Conservation (phyloP, 176 grass and related monocot species). For the Rhipidocladum racemiflorum region DNA sequence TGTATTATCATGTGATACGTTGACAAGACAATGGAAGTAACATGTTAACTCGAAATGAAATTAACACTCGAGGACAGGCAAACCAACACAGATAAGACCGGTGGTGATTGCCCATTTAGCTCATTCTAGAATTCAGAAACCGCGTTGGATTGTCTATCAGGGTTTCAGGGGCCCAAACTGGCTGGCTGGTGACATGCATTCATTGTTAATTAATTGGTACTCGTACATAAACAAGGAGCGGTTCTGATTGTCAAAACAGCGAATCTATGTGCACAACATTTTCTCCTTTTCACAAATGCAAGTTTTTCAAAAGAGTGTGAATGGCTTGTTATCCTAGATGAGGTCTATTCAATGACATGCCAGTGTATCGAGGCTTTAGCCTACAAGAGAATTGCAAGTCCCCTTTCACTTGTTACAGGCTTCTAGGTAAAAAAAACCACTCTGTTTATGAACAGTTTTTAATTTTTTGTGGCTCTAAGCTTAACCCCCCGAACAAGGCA, state of each 20-base stretch:
- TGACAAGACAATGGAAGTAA: background rate
- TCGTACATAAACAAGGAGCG: background rate
- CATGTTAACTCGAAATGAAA: background rate
- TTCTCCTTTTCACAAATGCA: constrained; percentile 1
- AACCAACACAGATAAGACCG: background rate
- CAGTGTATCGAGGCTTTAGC: background rate
- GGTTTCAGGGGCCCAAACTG: background rate
- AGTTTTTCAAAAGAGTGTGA: background rate
- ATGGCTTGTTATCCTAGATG: background rate
- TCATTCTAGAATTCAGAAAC: background rate
- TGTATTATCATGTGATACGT: background rate
- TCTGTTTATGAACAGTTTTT: too few relatives aligned
- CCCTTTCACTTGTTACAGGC: too few relatives aligned
- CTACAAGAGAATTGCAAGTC: background rate
- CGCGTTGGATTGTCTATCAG: background rate
- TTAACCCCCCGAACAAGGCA: background rate
- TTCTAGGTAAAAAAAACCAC: too few relatives aligned
- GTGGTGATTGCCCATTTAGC: background rate
- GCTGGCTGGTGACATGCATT: background rate
- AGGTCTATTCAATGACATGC: background rate
- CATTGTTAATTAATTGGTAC: background rate
- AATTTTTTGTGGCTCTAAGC: background rate
- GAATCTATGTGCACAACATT: background rate
- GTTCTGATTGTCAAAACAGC: background rate
- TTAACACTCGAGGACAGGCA: background rate